phyloP scores from a whole-genome alignment of 352 stramenopile species.

The Phytopythium delawarense region DNA sequence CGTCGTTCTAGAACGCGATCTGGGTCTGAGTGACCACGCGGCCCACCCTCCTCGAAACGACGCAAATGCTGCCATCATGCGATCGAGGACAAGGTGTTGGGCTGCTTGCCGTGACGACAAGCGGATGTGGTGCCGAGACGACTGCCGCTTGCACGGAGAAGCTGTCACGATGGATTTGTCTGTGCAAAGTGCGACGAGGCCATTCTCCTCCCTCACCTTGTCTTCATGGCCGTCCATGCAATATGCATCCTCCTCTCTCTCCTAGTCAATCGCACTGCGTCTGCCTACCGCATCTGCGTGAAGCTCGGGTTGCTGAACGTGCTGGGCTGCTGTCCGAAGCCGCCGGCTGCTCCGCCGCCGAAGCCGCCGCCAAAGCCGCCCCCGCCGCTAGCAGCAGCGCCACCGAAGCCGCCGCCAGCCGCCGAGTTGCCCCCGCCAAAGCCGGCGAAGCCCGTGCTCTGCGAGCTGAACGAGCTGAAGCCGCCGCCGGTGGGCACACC shows the following conservation, averaged over 20 bases:
- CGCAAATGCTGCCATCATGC: neutral
- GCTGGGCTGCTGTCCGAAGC: conserved; percentile 35
- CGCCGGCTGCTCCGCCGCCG: conserved; percentile 14
- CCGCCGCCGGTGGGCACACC: conserved; percentile 24
- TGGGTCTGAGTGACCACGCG: neutral
- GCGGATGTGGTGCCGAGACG: too few relatives aligned
- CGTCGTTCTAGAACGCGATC: neutral
- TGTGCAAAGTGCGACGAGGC: too few relatives aligned
- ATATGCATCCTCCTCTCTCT: neutral
- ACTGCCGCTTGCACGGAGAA: too few relatives aligned
- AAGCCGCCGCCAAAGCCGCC: conserved; percentile 34
- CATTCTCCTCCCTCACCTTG: neutral
- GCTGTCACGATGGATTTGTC: too few relatives aligned
- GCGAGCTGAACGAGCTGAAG: conserved; percentile 39
- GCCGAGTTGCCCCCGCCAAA: conserved; percentile 25
- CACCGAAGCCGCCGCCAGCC: conserved; percentile 19
- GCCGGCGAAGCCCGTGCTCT: conserved; percentile 35
- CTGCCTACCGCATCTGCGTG: conserved; percentile 39
- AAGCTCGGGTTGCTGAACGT: conserved; percentile 46
- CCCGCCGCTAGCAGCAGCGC: conserved; percentile 6
- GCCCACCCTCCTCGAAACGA: neutral
- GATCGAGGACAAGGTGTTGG: too few relatives aligned
- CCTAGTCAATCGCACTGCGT: neutral
- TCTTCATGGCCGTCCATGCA: neutral
- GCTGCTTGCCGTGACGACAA: too few relatives aligned